Conservation (phyloP, 2,329 filamentous ascomycete species). For the Colletotrichum gigasporum region DNA sequence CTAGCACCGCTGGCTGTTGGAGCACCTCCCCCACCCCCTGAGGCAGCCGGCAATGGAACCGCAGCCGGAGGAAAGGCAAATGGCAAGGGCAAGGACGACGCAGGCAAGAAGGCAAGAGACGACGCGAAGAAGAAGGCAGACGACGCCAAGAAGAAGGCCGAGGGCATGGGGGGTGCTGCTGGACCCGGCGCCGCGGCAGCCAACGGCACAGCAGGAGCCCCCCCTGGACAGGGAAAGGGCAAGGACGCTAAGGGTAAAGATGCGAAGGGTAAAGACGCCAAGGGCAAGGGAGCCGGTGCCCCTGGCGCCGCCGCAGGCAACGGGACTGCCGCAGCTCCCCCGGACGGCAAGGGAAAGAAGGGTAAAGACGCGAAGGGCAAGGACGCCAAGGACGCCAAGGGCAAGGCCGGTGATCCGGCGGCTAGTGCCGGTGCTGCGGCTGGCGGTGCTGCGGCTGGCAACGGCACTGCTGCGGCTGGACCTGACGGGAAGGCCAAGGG, state of each 20-base stretch:
- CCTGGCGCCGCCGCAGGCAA: neutral
- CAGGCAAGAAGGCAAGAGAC: conserved; percentile 8
- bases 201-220: neutral
- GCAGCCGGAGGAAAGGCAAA: neutral
- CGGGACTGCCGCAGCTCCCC: neutral
- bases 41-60: neutral
- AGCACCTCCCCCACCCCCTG: neutral
- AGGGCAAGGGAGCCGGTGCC: neutral
- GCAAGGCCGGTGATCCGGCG: neutral
- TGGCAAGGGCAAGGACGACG: conserved; percentile 18
- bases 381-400: conserved; percentile 5
- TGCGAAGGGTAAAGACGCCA: neutral
- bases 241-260: conserved; percentile 4
- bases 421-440: neutral
- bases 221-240: neutral
- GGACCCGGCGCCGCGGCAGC: neutral
- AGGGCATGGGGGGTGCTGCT: neutral
- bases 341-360: neutral
- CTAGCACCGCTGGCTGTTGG: neutral
- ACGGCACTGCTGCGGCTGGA: neutral
- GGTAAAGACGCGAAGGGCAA: too few relatives aligned
- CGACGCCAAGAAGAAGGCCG: conserved; percentile 14
- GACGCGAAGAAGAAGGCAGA: conserved; percentile 10
- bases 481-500: neutral
- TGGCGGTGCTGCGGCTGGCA: neutral